Evolutionary conservation across 2,329 filamentous ascomycete genomes (phyloP).

Genomic region (Akanthomyces dipterigenus): DNA sequence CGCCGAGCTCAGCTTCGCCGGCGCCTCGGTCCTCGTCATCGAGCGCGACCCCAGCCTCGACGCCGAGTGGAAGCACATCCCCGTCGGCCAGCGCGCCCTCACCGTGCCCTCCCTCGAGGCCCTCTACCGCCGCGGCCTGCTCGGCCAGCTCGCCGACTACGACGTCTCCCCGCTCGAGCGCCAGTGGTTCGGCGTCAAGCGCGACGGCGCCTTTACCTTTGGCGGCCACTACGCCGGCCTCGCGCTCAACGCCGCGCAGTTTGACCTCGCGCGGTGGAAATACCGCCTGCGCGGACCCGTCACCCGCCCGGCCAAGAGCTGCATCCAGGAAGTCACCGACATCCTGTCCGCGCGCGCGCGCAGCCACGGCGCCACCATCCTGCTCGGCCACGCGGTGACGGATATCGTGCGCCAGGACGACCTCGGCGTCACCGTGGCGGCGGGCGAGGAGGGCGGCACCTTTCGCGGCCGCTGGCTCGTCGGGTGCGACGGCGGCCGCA

Average conservation of each 20-base stretch:
- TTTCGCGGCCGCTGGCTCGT: slow-evolving; percentile 27
- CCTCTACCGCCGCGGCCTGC: slow-evolving; percentile 32
- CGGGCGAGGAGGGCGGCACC: neutral
- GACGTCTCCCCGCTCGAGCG: slow-evolving; percentile 14
- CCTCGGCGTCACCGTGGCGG: slow-evolving; percentile 18
- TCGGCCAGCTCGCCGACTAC: slow-evolving; percentile 21
- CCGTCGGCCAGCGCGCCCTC: slow-evolving; percentile 25
- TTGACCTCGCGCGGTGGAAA: slow-evolving; percentile 23
- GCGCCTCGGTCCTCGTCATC: slow-evolving; percentile 29
- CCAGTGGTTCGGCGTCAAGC: slow-evolving; percentile 11
- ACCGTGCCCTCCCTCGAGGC: slow-evolving; percentile 28
- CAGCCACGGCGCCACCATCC: slow-evolving; percentile 22
- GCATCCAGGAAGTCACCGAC: slow-evolving; percentile 19
- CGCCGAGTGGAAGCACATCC: slow-evolving; percentile 22
- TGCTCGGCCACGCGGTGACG: slow-evolving; percentile 20
- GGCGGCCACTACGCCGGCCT: slow-evolving; percentile 30
- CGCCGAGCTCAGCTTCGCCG: slow-evolving; percentile 27
- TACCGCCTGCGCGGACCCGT: slow-evolving; percentile 26
- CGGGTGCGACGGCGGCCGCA: slow-evolving; percentile 38
- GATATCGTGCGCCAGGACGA: slow-evolving; percentile 18
- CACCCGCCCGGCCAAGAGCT: slow-evolving; percentile 16
- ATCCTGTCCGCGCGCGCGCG: slow-evolving; percentile 18
- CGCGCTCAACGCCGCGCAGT: slow-evolving; percentile 19
- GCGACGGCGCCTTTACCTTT: slow-evolving; percentile 14
- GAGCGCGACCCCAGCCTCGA: slow-evolving; percentile 19